Evolutionary conservation across 495 filamentous ascomycete genomes (phyloP), one percentile per base, ranked within the genome.

Genomic region (Podospora conica): DNA sequence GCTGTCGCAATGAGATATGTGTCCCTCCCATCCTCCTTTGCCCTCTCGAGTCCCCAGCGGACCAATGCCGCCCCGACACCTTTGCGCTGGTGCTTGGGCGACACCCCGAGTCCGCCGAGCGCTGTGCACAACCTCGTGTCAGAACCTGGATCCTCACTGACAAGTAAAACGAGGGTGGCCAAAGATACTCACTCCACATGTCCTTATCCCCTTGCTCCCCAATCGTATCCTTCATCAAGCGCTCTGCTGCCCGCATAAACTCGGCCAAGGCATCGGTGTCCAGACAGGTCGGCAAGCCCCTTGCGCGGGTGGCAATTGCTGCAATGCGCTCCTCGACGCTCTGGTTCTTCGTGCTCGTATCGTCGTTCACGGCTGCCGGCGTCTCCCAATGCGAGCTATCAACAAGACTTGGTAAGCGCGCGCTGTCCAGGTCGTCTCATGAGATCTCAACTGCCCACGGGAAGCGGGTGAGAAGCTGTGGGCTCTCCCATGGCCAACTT

Each of bases 41-140:
- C 59, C 29, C 31, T 53, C n/a, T 61, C 59, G 27, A 40, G n/a
- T 9, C 59, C 59, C 59, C 59, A 61, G n/a, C 59, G 31, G n/a
- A 61, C 31, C 28, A 61, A 11, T 21, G 31, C 31, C n/a, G 31
- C 9, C 7, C 59, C 59, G 22, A 61, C 22, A 7, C 59, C 28
- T 5, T 9, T 27, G 27, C 28, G 59, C 28, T 61, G 59, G 31
- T 61, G 59, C 18, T 21, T 61, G 20, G 28, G 20, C 27, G 27
- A 31, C 31, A 61, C 59, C 11, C 27, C 59, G 9, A 61, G 18
- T 20, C 27, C 31, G 9, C 9, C 20, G 22, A 40, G 21, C 3
- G 31, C 21, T 61, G 28, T 7, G 21, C 21, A n/a, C 21, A 15
- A 29, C 0, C 8, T 10, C 29, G 15, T 21, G 27, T 61, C 23